Conservation (phyloP, 23 red algal species). For the Pyropia haitanensis region DNA sequence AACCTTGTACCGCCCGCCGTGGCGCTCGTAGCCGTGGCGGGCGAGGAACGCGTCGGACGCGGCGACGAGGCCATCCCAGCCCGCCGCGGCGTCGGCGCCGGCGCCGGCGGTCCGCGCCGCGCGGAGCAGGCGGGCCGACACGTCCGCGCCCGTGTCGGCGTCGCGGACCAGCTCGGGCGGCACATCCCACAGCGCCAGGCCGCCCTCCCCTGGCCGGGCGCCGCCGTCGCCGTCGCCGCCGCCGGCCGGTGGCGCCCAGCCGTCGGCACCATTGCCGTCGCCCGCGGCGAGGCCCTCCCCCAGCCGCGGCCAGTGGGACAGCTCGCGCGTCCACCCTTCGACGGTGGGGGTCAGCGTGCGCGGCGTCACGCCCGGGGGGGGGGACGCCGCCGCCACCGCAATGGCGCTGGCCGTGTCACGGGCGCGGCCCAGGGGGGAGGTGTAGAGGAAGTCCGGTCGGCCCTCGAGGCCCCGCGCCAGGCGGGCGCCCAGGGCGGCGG, state of each 20-base stretch:
- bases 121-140: background rate
- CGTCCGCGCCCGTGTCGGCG: background rate
- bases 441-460: slow-evolving; percentile 53
- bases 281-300: no score
- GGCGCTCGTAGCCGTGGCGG: slow-evolving; percentile 68
- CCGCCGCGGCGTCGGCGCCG: slow-evolving; percentile 17
- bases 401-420: slow-evolving; percentile 65
- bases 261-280: background rate
- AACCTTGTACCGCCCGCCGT: slow-evolving; percentile 52
- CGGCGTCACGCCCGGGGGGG: no score
- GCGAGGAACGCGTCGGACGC: slow-evolving; percentile 76
- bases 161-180: slow-evolving; percentile 46
- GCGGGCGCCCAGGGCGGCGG: slow-evolving; percentile 60
- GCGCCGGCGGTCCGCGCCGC: slow-evolving; percentile 9
- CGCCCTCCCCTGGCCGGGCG: slow-evolving; percentile 28
- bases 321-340: slow-evolving; percentile 92
- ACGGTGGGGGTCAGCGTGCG: slow-evolving; percentile 27
- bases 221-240: background rate
- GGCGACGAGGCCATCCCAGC: slow-evolving; percentile 22
- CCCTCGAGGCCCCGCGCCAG: slow-evolving; percentile 39
- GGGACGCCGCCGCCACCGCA: slow-evolving; percentile 17
- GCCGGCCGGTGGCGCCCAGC: slow-evolving; percentile 27
- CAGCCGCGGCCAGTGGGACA: slow-evolving; percentile 73
- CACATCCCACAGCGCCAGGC: slow-evolving; percentile 88
- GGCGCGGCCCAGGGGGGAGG: slow-evolving; percentile 82